Percentiles rank a stretch among this genome's conserved stretches.
Evolutionary conservation across 805 yeast genomes (phyloP).

Genomic region (Yamadazyma sp.): DNA sequence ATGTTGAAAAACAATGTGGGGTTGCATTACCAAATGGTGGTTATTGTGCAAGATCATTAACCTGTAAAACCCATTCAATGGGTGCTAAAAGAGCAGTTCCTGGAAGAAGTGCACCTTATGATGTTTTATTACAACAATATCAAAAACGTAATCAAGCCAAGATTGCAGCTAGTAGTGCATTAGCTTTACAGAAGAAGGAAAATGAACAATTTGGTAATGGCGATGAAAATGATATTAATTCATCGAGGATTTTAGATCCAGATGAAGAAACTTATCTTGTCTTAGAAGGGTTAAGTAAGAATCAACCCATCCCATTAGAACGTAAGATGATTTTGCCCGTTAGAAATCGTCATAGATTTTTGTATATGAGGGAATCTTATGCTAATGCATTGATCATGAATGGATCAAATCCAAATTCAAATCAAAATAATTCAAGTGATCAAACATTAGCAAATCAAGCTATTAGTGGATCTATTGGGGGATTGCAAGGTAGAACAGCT

Average conservation of each 20-base stretch:
- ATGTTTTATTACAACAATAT: conserved; percentile 78
- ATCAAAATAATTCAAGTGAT: conserved; percentile 19
- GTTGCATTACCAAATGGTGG: conserved; percentile 94
- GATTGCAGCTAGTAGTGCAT: conserved; percentile 76
- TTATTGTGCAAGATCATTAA: conserved; percentile 89
- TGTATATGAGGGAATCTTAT: conserved; percentile 91
- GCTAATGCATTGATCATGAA: conserved; percentile 78
- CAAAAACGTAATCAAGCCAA: conserved; percentile 92
- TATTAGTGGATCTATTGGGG: conserved; percentile 57
- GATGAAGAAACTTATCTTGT: conserved; percentile 94
- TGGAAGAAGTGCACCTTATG: conserved; percentile 93
- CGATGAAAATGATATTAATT: conserved; percentile 16
- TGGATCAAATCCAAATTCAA: conserved; percentile 29
- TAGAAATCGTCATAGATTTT: conserved; percentile 64
- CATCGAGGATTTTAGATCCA: conserved; percentile 59
- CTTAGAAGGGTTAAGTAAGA: conserved; percentile 79
- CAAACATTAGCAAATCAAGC: conserved; percentile 46
- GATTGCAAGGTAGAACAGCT: conserved; percentile 76
- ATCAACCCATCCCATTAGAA: conserved; percentile 82
- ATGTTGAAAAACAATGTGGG: conserved; percentile 94
- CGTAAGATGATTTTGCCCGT: conserved; percentile 68
- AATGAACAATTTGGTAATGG: conserved; percentile 43
- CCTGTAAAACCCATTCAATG: conserved; percentile 98
- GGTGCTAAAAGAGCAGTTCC: conserved; percentile 95
- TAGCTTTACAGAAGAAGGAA: conserved; percentile 74